Conservation (phyloP, 1,284 basidiomycete species). For the Exobasidium rhododendri region DNA sequence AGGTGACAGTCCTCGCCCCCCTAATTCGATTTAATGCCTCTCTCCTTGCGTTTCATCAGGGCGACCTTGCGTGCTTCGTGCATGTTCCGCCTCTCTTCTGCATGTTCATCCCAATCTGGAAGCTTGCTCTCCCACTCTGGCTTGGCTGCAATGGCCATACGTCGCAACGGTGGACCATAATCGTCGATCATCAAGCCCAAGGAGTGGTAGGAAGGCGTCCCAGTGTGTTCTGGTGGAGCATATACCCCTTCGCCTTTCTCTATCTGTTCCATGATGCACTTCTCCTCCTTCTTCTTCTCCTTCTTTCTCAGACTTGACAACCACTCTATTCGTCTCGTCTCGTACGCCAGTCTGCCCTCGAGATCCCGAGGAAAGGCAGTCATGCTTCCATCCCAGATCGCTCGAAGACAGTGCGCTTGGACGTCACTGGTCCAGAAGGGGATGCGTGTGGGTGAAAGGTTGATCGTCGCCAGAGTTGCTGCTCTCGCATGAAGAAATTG, state of each 20-base stretch:
- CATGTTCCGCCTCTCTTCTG: not conserved
- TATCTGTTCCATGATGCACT: too few relatives aligned
- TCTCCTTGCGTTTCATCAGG: not conserved
- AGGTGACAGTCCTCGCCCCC: too few relatives aligned
- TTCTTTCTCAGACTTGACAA: not conserved
- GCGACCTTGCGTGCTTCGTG: not conserved
- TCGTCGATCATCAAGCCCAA: slow-evolving; percentile 2
- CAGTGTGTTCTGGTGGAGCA: not conserved
- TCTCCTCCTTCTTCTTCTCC: not conserved
- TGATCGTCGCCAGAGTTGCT: not conserved
- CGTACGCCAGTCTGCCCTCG: not conserved
- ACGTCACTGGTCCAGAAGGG: slow-evolving; percentile 1
- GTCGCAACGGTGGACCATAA: slow-evolving; percentile 3
- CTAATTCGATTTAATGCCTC: too few relatives aligned
- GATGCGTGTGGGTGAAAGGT: not conserved
- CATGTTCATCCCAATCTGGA: slow-evolving; percentile 4
- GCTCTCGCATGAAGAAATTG: slow-evolving; percentile 1
- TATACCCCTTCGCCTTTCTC: not conserved
- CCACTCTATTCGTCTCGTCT: too few relatives aligned
- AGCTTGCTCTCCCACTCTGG: slow-evolving; percentile 3
- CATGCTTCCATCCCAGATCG: slow-evolving; percentile 2
- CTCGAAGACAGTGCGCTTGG: slow-evolving; percentile 1
- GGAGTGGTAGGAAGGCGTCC: not conserved
- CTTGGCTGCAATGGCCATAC: slow-evolving; percentile 2
- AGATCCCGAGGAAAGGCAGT: not conserved